Base-by-base conservation (phyloP, 1,139 yeast genomes). In the Eremothecium cymbalariae region DNA sequence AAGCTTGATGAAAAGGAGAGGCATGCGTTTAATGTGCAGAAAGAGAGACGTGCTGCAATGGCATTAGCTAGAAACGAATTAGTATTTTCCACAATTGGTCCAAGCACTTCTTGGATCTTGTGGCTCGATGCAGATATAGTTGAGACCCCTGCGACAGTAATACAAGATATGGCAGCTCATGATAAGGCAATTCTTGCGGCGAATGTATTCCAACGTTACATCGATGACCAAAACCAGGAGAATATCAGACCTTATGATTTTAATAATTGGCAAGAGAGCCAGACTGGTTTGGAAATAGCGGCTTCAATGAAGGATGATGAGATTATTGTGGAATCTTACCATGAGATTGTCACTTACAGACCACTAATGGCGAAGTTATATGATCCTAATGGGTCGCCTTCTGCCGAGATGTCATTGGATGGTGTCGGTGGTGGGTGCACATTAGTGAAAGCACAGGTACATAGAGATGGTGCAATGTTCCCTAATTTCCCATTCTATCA, bases 391-490 rank as follows among this genome's bases (percentile, higher is more conserved):
- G 90, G 80, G 15, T 78, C 77, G 41, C 45, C 53, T 9, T 65
- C 68, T 42, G 70, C 77, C 4, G 81, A 75, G 54, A 79, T 88
- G 81, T 73, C 75, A 24, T 68, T 90, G 41, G 98, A 90, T 59
- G 98, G 98, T 57, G 97, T 90, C 40, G 98, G 98, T 37, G 97
- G 90, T 41, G 95, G 97, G 19, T 94, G 96, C 28, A 77, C 94
- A 23, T 60, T 90, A 62, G 98, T 90, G 22, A 85, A 88, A 58
- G 95, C 97, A 7, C 96, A 86, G 48, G 98, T 90, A 38, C 98
- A 90, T 62, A 73, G 98, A 57, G 98, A 90, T 58, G 98, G 98
- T 34, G 97, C 97, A 38, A 88, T 88, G 96, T 90, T 90, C 73
- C 98, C 98, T 13, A 83, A 94, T 25, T 90, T 90, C 74, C 93